Percentiles rank a stretch among this genome's conserved stretches.
phyloP scores from a whole-genome alignment of 2,329 filamentous ascomycete species.

The Pseudocercospora pini-densiflorae region DNA sequence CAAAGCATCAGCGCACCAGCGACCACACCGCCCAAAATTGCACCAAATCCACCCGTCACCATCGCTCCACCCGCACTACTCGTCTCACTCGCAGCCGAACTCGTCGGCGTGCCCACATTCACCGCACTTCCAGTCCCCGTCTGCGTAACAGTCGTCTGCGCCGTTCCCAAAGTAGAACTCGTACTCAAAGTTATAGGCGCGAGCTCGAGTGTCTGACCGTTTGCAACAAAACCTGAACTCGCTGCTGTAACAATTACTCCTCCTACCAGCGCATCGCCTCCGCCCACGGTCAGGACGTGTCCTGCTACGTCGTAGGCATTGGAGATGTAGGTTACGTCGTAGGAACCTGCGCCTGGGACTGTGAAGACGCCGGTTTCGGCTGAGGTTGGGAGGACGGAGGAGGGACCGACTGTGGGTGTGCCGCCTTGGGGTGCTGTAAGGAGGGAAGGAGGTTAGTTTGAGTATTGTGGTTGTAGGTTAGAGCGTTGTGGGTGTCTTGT shows the following conservation, averaged over 20 bases:
- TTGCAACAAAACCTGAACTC: constrained; percentile 13
- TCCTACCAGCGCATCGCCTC: constrained; percentile 23
- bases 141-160: constrained; percentile 5
- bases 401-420: not conserved
- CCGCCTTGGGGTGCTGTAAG: constrained; percentile 1
- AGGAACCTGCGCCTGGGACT: constrained; percentile 22
- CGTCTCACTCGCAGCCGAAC: not conserved
- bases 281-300: constrained; percentile 26
- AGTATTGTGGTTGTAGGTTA: not conserved
- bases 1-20: constrained; percentile 22
- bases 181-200: constrained; percentile 8
- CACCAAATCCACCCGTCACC: constrained; percentile 12
- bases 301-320: constrained; percentile 24
- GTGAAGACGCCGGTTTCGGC: constrained; percentile 26
- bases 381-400: constrained; percentile 6
- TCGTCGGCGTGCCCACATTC: not conserved
- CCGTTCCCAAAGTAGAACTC: not conserved
- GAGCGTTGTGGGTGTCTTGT: too few relatives aligned
- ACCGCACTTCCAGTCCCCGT: not conserved
- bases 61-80: constrained; percentile 9
- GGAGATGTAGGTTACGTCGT: constrained; percentile 24
- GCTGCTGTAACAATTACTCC: constrained; percentile 19
- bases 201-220: constrained; percentile 16
- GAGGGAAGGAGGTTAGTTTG: constrained; percentile 5
- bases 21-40: constrained; percentile 22